Evolutionary conservation across 345 rosid species (phyloP).

Genomic region (Erodium maritimum): DNA sequence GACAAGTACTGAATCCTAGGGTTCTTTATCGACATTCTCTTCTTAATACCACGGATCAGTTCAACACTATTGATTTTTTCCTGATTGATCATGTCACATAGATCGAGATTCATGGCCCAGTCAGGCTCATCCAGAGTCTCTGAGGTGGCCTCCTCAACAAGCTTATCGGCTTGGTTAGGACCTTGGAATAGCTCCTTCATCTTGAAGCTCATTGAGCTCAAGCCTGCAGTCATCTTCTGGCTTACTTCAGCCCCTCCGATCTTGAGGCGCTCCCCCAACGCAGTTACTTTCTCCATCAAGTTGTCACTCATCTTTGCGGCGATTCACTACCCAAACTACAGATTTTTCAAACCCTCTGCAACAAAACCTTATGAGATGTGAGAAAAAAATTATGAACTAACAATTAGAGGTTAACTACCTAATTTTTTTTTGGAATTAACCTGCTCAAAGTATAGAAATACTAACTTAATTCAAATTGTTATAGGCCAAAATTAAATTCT

Average conservation of each 20-base stretch:
- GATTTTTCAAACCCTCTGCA: too few species aligned
- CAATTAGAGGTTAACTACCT: too few species aligned
- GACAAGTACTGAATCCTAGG: conserved; percentile 74
- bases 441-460: too few species aligned
- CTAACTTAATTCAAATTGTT: too few species aligned
- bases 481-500: too few species aligned
- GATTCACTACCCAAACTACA: neutral
- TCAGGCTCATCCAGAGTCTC: conserved; percentile 80
- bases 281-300: conserved; percentile 77
- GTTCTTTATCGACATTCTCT: conserved; percentile 52
- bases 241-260: conserved; percentile 82
- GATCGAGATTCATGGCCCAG: conserved; percentile 78
- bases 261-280: conserved; percentile 84
- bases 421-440: too few species aligned
- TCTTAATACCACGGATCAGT: conserved; percentile 65
- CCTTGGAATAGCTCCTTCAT: conserved; percentile 81
- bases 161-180: conserved; percentile 62
- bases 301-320: conserved; percentile 51
- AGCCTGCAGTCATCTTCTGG: conserved; percentile 59
- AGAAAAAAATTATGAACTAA: too few species aligned
- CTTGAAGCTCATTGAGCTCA: conserved; percentile 90
- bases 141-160: conserved; percentile 86
- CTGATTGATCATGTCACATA: conserved; percentile 75
- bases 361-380: too few species aligned
- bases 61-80: conserved; percentile 62